These are phyloP conservation scores for Castanea mollissima DNA, from an alignment of 306 rosid species.

Conservation along the genomic window DNA sequence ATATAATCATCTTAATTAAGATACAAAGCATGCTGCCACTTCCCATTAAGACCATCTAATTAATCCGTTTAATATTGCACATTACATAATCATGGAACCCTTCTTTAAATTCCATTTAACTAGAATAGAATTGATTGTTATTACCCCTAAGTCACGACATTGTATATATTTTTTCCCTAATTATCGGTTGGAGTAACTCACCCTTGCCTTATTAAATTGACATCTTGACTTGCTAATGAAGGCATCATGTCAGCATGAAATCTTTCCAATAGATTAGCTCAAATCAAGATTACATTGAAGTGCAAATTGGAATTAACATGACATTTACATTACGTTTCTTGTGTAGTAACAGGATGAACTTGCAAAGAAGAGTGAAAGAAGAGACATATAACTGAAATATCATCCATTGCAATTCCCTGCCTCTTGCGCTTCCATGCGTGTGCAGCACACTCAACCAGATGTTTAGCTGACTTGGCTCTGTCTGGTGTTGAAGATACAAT, in stretches of 20 bases:
- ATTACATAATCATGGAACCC: not conserved
- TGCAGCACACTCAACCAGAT: constrained; percentile 67
- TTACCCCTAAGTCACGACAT: not conserved
- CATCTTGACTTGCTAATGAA: not conserved
- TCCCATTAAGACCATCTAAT: not conserved
- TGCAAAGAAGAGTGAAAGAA: constrained; percentile 59
- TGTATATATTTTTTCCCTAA: not conserved
- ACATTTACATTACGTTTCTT: constrained; percentile 18
- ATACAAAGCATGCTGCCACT: not conserved
- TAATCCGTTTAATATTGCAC: not conserved
- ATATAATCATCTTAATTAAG: no score
- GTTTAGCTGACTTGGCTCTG: constrained; percentile 55
- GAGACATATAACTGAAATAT: constrained; percentile 92
- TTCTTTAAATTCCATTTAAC: not conserved
- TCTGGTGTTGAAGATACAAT: constrained; percentile 58
- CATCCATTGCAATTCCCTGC: constrained; percentile 75
- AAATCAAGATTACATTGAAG: constrained; percentile 20
- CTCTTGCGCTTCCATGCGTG: constrained; percentile 91
- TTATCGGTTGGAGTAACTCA: not conserved
- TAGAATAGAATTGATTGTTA: not conserved
- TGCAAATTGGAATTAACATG: not conserved
- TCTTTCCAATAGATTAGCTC: constrained; percentile 16
- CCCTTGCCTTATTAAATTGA: not conserved
- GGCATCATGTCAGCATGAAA: not conserved
- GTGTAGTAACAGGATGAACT: constrained; percentile 33